These are phyloP conservation scores for Saccharomycopsis amapae DNA, from an alignment of 805 yeast species.

Conservation along the genomic window DNA sequence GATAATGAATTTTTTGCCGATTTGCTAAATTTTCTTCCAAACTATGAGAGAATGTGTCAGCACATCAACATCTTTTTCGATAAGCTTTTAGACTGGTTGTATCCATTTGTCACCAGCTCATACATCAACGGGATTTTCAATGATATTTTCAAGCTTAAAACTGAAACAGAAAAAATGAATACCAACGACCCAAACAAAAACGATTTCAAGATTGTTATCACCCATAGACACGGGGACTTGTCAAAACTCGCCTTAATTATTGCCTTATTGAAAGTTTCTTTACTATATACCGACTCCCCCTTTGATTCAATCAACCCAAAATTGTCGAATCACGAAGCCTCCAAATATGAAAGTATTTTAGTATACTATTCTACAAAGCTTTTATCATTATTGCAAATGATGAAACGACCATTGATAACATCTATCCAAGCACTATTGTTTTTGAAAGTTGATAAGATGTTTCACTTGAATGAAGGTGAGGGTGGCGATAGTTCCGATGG, in stretches of 20 bases:
- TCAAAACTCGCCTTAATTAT: conserved; percentile 16
- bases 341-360: conserved; percentile 11
- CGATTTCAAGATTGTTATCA: conserved; percentile 14
- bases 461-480: conserved; percentile 21
- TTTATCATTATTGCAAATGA: conserved; percentile 10
- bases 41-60: background rate
- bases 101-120: conserved; percentile 11
- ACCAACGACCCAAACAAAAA: conserved; percentile 4
- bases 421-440: conserved; percentile 19
- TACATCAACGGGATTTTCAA: conserved; percentile 13
- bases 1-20: conserved; percentile 6
- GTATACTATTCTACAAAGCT: conserved; percentile 5
- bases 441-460: conserved; percentile 14
- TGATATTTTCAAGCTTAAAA: conserved; percentile 11
- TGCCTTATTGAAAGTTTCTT: conserved; percentile 14
- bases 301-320: conserved; percentile 12
- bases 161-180: background rate
- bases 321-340: conserved; percentile 4
- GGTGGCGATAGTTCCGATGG: conserved; percentile 22
- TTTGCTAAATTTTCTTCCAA: conserved; percentile 16
- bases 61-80: conserved; percentile 15
- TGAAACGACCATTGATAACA: conserved; percentile 18
- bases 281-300: conserved; percentile 8
- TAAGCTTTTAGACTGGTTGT: conserved; percentile 11
- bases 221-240: conserved; percentile 12